Evolutionary conservation across 768 basidiomycete species (phyloP), one percentile per base, ranked within the genome.

Genomic region (Ramaria sp.): DNA sequence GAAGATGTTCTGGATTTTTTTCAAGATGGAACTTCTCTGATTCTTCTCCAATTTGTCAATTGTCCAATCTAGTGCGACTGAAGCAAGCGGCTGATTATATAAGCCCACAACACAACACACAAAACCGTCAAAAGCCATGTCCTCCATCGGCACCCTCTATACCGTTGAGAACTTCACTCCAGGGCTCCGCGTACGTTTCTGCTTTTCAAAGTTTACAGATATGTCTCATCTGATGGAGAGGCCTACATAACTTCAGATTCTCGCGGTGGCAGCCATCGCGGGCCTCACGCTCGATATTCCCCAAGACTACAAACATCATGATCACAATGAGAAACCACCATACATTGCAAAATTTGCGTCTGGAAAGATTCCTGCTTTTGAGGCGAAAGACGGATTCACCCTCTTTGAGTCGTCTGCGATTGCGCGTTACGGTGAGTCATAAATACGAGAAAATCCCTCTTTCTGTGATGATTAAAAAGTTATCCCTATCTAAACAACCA

Each of bases 321-420:
- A 81, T 61, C 77, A 78, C 64, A 88, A 88, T 74, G 78, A 78
- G 65, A 79, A 78, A 63, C 76, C 83, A 0, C 83, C 81, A 30
- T 89, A 82, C 68, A 65, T 79, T 45, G 65, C 71, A 57, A 91
- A 92, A 69, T 93, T 89, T 69, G 80, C 85, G 48, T 76, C 75
- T 56, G 85, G 87, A 54, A 90, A 91, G 74, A 79, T 95, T 61
- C 95, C 96, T 25, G 83, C 85, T 36, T 77, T 85, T 51, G 89
- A 92, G 67, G 73, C 77, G 43, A 68, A 72, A 13, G 80, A 91
- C 67, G 91, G 91, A 53, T 79, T 90, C 75, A 77, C 73, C 63
- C 72, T 96, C 56, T 79, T 81, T 61, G 95, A 95, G 74, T 75
- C 78, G 53, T 65, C 70, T 52, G 81, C 91, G 47, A 91, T 98